Conservation (phyloP, 2,329 filamentous ascomycete species). For the Penicillium sp. region DNA sequence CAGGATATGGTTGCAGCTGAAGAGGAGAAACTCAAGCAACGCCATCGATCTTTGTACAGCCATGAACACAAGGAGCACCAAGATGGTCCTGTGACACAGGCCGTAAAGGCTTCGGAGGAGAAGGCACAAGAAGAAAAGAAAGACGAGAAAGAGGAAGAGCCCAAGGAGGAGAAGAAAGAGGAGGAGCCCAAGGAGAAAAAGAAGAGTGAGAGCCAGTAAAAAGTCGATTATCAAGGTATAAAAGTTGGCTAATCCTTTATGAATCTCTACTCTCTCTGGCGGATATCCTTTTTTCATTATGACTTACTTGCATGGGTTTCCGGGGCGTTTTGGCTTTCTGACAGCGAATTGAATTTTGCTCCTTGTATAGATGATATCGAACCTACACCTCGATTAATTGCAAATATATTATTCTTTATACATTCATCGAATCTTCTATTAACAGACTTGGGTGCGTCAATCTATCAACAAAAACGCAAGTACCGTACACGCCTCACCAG, state of each 20-base stretch:
- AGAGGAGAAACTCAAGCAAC: constrained; percentile 42
- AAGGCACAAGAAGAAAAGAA: constrained; percentile 10
- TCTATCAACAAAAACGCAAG: neutral
- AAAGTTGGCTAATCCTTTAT: neutral
- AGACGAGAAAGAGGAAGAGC: constrained; percentile 8
- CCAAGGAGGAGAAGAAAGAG: constrained; percentile 10
- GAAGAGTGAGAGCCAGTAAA: constrained; percentile 25
- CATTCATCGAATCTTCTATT: neutral
- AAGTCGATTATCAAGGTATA: neutral
- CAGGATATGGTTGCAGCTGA: constrained; percentile 53
- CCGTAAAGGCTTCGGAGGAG: constrained; percentile 18
- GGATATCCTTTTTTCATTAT: neutral
- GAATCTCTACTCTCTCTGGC: neutral
- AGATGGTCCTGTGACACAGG: constrained; percentile 17
- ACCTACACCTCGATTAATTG: neutral
- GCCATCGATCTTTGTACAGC: constrained; percentile 35
- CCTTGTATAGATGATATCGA: neutral
- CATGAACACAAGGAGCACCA: constrained; percentile 21
- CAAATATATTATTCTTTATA: neutral
- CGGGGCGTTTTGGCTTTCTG: neutral
- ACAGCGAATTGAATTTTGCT: neutral
- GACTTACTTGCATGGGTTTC: neutral
- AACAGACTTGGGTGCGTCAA: neutral
- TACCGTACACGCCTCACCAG: neutral
- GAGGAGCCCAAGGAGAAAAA: constrained; percentile 17